Conservation (phyloP, 805 yeast species). For the Torulaspora delbrueckii region DNA sequence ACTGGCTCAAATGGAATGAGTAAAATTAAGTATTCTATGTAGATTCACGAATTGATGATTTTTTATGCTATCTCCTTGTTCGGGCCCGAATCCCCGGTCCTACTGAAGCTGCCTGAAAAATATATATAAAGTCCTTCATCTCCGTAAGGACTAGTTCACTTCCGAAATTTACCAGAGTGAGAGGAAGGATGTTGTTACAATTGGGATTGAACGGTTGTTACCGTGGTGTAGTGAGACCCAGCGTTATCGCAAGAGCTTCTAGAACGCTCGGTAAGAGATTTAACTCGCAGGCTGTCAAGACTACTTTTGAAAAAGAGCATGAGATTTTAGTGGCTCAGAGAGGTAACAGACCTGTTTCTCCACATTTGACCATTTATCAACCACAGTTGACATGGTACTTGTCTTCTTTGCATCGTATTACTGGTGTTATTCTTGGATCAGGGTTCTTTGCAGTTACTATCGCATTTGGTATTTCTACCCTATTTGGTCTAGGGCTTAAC, state of each 20-base stretch:
- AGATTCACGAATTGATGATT: slow-evolving; percentile 2
- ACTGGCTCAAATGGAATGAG: slow-evolving; percentile 22
- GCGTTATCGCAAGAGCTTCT: slow-evolving; percentile 11
- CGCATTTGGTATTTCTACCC: slow-evolving; percentile 64
- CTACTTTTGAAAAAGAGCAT: slow-evolving; percentile 50
- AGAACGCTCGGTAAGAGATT: slow-evolving; percentile 10
- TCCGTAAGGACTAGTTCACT: not conserved
- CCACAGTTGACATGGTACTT: slow-evolving; percentile 83
- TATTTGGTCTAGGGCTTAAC: slow-evolving; percentile 48
- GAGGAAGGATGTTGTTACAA: slow-evolving; percentile 13
- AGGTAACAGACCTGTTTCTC: slow-evolving; percentile 81
- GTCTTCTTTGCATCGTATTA: slow-evolving; percentile 79
- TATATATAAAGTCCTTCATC: not conserved
- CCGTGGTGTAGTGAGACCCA: slow-evolving; percentile 9
- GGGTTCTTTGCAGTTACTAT: slow-evolving; percentile 75
- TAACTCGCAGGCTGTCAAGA: slow-evolving; percentile 11
- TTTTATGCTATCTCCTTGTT: slow-evolving; percentile 1
- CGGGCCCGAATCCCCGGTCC: slow-evolving; percentile 8
- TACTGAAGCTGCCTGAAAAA: not conserved
- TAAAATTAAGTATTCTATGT: not conserved
- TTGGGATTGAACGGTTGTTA: slow-evolving; percentile 16
- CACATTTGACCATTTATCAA: slow-evolving; percentile 84
- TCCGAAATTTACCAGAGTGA: not conserved
- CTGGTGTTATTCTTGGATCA: slow-evolving; percentile 78
- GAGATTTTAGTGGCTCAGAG: slow-evolving; percentile 75